phyloP scores from a whole-genome alignment of 345 rosid genomes.

The Kernera saxatilis region DNA sequence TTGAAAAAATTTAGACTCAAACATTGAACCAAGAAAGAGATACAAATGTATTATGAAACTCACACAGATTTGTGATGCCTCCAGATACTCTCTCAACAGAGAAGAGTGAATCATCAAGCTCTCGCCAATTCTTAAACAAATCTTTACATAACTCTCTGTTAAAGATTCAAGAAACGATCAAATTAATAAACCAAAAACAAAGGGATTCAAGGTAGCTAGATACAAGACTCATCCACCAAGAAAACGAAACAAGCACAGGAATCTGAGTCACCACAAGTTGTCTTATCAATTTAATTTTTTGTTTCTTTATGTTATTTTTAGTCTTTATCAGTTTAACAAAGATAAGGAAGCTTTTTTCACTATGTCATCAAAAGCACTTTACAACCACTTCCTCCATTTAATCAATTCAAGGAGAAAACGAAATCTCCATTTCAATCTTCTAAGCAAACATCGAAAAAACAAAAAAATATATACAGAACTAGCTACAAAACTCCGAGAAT shows the following conservation, averaged over 20 bases:
- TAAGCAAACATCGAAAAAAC: too few relatives aligned
- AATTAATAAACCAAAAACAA: background rate
- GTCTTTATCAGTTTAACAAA: background rate
- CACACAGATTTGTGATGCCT: conserved; percentile 91
- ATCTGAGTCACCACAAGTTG: background rate
- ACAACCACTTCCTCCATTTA: background rate
- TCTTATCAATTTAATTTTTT: background rate
- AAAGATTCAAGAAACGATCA: background rate
- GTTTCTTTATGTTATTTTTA: background rate
- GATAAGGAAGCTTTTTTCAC: conserved; percentile 3
- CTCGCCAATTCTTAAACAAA: conserved; percentile 74
- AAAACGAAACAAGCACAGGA: background rate
- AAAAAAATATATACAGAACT: background rate
- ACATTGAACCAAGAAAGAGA: too few relatives aligned
- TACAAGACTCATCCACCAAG: background rate
- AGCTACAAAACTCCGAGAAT: background rate
- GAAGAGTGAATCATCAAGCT: conserved; percentile 59
- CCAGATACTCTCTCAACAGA: conserved; percentile 74
- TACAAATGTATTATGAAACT: conserved; percentile 22
- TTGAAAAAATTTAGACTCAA: too few relatives aligned
- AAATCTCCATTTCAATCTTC: too few relatives aligned
- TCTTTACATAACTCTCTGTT: conserved; percentile 75
- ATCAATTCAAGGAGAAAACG: background rate
- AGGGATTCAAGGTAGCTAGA: background rate
- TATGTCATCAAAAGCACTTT: conserved; percentile 2